Base-by-base conservation (phyloP, 257 asterid species). In the Orobanche coerulescens region DNA sequence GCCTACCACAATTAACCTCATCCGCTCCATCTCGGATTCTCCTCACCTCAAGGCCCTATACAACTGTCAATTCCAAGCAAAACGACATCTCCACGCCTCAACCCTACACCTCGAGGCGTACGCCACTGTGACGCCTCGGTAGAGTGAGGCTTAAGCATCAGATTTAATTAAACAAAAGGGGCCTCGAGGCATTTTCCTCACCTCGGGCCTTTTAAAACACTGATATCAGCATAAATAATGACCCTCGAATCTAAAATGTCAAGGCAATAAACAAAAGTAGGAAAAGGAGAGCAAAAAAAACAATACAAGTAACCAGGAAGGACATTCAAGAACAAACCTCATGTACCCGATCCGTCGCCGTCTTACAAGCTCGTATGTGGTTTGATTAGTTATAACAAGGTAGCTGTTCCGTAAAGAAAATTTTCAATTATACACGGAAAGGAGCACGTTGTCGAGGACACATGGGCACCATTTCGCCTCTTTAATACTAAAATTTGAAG, bases 311-410 rank as follows among this genome's bases (percentile, higher is more conserved):
- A 22, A 26, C 37, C n/a, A 18, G 16, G 61, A 51, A 37, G 22
- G 11, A 34, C 26, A 44, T 57, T n/a, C 18, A 34, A 58, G 55
- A 12, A 79, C 85, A 15, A 61, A 93, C 98, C 98, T 86, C 61
- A 93, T 31, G 69, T 93, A 93, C 43, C 69, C 80, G 63, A 93
- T 83, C 62, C 98, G 86, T 57, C 94, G 69, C 69, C 97, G 81
- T 67, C 94, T 80, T 48, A 89, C 97, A 61, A 93, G 95, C 76
- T 93, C 98, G 18, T 89, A 93, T 14, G 98, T 93, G 62, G 95
- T 93, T 72, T 93, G 98, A 69, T 93, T 93, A 58, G 95, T 89
- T 84, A 86, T 37, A 60, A 83, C 78, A 66, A 93, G 96, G 79
- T 84, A 93, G 84, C 98, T 93, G 90, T 58, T 60, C 47, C 74